Conservation (phyloP, 2,329 filamentous ascomycete species). For the Boeremia exigua region DNA sequence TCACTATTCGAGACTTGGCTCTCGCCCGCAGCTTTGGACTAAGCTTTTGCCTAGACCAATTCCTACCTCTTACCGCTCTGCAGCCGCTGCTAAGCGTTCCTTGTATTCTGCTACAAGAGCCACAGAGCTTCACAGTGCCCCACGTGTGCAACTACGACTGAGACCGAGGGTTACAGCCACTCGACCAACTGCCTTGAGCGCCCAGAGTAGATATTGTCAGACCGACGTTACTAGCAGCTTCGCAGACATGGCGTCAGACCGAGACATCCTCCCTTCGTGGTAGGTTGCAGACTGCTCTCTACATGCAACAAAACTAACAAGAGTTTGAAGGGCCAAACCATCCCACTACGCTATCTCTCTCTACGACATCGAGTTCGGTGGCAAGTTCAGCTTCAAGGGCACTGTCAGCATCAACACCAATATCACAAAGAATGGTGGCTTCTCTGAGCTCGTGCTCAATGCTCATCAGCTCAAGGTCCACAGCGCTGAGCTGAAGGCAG, state of each 20-base stretch:
- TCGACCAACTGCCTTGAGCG: constrained; percentile 18
- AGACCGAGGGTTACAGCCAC: constrained; percentile 24
- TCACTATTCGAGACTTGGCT: constrained; percentile 42
- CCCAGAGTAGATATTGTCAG: constrained; percentile 41
- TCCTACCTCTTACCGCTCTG: constrained; percentile 14
- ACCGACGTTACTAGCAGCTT: constrained; percentile 41
- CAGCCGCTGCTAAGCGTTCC: constrained; percentile 20
- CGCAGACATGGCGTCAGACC: constrained; percentile 53
- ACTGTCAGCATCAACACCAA: constrained; percentile 79
- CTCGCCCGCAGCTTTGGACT: constrained; percentile 39
- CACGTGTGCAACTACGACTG: constrained; percentile 23
- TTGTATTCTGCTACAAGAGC: constrained; percentile 25
- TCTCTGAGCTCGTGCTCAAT: constrained; percentile 83
- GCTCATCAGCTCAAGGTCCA: constrained; percentile 81
- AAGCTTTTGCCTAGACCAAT: constrained; percentile 24
- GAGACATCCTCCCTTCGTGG: constrained; percentile 55
- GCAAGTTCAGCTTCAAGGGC: constrained; percentile 83
- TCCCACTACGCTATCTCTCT: constrained; percentile 85
- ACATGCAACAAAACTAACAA: constrained; percentile 23
- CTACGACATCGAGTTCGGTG: constrained; percentile 74
- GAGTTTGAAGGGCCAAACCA: constrained; percentile 70
- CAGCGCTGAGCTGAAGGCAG: constrained; percentile 66
- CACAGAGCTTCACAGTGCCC: constrained; percentile 26
- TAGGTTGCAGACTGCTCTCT: constrained; percentile 30
- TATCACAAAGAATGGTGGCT: constrained; percentile 66